Evolutionary conservation across 192 early-diverging fungal species (phyloP), one percentile per base, ranked within the genome.

Genomic region (Rhizoclosmatium globosum): DNA sequence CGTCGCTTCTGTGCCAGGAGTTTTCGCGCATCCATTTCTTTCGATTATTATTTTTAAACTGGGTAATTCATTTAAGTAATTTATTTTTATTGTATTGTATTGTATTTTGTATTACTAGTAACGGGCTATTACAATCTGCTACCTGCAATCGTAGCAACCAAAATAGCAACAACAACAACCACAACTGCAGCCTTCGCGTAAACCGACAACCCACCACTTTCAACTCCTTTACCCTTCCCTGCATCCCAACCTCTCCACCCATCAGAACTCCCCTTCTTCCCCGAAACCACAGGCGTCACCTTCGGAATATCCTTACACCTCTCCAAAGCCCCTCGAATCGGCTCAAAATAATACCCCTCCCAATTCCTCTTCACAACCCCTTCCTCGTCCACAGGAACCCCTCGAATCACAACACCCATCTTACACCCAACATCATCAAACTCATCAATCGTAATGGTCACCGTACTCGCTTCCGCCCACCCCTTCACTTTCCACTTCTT

Each of bases 321-420:
- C 70, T 72, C 38, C 70, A 72, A 72, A 21, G 48, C n/a, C 9
- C 21, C 41, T 44, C 70, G n/a, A 44, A 72, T 72, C 1, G 70
- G 70, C 48, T 46, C 44, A 47, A 72, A 97, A 87, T 97, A 98
- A 84, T 95, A 98, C 66, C 88, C 88, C 60, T 90, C 87, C 96
- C 96, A 98, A 87, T 98, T 97, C 45, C 85, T 82, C 80, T 91
- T 89, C 45, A 93, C 94, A 21, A 85, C 86, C 1, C 93, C 93
- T 82, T 93, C 92, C 81, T 97, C 94, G 47, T 93, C 95, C 43
- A 95, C 78, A 0, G 97, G 97, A 23, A 97, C 93, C 3, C 91
- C 92, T 17, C 82, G 86, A 82, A 97, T 96, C 67, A 84, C 90
- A 47, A 98, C 70, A 53, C 90, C 81, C 71, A 98, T 50, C 17